Evolutionary conservation across 805 yeast species (phyloP).

Genomic region (Metschnikowia santaceciliae): DNA sequence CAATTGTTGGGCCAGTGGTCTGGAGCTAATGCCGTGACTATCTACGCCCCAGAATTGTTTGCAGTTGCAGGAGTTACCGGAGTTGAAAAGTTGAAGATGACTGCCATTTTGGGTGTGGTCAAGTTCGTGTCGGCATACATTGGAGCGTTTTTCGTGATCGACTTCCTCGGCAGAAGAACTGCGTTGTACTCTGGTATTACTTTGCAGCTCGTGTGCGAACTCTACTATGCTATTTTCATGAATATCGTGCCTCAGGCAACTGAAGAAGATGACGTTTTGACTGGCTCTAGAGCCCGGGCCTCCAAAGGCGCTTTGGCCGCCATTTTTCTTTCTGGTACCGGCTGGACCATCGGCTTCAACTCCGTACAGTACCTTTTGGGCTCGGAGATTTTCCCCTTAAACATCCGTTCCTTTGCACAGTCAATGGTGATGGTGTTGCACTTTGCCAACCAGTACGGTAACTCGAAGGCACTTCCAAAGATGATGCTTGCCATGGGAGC

Average conservation of each 20-base stretch:
- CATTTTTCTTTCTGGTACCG: constrained; percentile 47
- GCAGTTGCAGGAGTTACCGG: constrained; percentile 45
- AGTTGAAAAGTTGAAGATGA: constrained; percentile 41
- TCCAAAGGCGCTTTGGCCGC: constrained; percentile 49
- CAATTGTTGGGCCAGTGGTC: constrained; percentile 57
- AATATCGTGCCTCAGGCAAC: constrained; percentile 43
- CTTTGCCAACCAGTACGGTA: constrained; percentile 54
- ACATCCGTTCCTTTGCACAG: constrained; percentile 47
- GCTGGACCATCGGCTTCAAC: constrained; percentile 61
- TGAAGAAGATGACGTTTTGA: constrained; percentile 23
- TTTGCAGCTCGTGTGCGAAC: constrained; percentile 39
- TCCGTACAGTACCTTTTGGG: constrained; percentile 52
- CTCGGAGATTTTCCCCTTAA: constrained; percentile 52
- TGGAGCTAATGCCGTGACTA: constrained; percentile 55
- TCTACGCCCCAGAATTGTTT: constrained; percentile 53
- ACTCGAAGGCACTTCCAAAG: constrained; percentile 51
- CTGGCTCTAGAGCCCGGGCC: constrained; percentile 32
- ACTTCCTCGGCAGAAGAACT: constrained; percentile 48
- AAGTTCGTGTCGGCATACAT: constrained; percentile 47
- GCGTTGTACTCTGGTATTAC: constrained; percentile 48
- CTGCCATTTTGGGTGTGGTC: constrained; percentile 52
- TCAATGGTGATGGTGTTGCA: constrained; percentile 53
- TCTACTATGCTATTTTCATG: constrained; percentile 47
- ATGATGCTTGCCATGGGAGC: constrained; percentile 45
- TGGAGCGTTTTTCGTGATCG: constrained; percentile 52